Conservation (phyloP, 441 rosid genomes). For the Gossypium davidsonii region DNA sequence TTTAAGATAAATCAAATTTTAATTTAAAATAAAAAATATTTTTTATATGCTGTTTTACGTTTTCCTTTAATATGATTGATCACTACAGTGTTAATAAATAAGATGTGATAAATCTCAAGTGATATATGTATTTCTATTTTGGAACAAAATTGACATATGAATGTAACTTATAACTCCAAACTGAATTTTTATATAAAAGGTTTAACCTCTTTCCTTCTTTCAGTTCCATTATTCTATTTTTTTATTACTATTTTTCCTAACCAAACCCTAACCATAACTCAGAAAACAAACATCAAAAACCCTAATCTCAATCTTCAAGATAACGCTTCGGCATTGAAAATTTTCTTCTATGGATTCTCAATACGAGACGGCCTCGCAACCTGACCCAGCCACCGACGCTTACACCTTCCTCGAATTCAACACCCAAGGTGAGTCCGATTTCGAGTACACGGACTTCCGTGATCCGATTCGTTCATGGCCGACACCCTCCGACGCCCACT, state of each 20-base stretch:
- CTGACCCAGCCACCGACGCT: conserved; percentile 78
- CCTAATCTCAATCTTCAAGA: conserved; percentile 20
- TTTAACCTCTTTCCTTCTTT: not conserved
- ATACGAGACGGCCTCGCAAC: conserved; percentile 93
- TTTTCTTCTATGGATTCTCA: conserved; percentile 61
- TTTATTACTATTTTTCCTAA: conserved; percentile 3
- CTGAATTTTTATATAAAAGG: conserved; percentile 2
- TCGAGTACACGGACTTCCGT: conserved; percentile 87
- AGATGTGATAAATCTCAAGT: not conserved
- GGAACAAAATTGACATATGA: not conserved
- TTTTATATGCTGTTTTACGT: no score
- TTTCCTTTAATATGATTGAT: no score
- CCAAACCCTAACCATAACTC: conserved; percentile 53
- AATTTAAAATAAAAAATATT: no score
- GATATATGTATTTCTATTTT: not conserved
- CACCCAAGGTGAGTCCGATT: conserved; percentile 93
- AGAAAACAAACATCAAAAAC: conserved; percentile 17
- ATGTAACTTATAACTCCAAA: not conserved
- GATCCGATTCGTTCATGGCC: conserved; percentile 72
- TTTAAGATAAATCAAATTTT: no score
- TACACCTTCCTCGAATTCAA: conserved; percentile 92
- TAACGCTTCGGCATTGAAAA: conserved; percentile 5
- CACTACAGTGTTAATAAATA: no score
- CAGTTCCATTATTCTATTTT: not conserved
- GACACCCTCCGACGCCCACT: conserved; percentile 74